Base-by-base conservation (phyloP, 495 filamentous ascomycete genomes). In the Aspergillus sclerotiicarbonarius region DNA sequence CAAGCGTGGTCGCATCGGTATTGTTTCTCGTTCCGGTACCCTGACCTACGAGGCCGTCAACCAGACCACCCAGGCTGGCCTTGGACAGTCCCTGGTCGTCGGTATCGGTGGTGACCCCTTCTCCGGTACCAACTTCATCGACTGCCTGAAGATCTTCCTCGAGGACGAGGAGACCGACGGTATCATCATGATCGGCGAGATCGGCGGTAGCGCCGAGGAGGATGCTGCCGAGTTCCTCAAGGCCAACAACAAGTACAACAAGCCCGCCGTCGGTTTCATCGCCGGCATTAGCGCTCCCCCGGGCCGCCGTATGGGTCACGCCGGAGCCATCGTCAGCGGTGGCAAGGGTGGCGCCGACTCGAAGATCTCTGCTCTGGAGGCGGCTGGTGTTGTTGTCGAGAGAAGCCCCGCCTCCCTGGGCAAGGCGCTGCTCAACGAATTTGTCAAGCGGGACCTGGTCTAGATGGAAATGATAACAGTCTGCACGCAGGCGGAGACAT, bases 151-250 rank as follows among this genome's bases (percentile, higher is more conserved):
- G 62, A 90, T 98, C 68, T 98, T 98, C 86, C 81, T 98, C 62
- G 81, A 94, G 73, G 95, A 98, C 76, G 84, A 88, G 69, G 92
- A 96, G 76, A 98, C 94, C 43, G 95, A 98, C 68, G 94, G 94
- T 74, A 98, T 98, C 69, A 97, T 98, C 80, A 96, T 98, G 94
- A 98, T 98, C 71, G 94, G 94, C 73, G 94, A 98, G 81, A 98
- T 98, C 68, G 94, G 94, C 74, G 94, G 94, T 61, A 90, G 89
- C 51, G 94, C 94, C 50, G 94, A 98, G 79, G 94, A 98, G 78
- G 95, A 98, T 61, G 93, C 94, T 18, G 91, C 92, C 64, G 94
- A 98, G 62, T 98, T 92, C 83, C 80, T 98, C 71, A 92, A 88
- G 82, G 80, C 81, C 66, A 82, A 96, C 77, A 98, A 98, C 82